Conservation (phyloP, 139 green algal species). For the Coelastrella sp. region DNA sequence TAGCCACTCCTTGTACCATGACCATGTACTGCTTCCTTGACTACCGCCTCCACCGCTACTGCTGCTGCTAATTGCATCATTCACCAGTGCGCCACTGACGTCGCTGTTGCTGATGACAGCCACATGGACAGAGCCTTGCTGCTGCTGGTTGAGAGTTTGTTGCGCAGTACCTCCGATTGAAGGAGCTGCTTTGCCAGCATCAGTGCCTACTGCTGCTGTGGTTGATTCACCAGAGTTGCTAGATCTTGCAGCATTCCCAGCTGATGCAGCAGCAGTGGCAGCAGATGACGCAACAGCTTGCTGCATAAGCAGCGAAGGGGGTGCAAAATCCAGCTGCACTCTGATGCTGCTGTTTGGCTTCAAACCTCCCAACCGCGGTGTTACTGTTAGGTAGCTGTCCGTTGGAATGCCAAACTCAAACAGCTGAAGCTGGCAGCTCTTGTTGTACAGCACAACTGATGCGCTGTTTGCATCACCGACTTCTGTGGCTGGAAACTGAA, state of each 20-base stretch:
- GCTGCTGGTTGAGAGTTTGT: not conserved
- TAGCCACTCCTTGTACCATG: conserved; percentile 6
- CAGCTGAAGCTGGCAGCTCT: conserved; percentile 32
- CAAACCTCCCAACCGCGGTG: not conserved
- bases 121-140: not conserved
- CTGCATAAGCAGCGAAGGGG: conserved; percentile 37
- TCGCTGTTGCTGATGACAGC: not conserved
- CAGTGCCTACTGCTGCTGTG: not conserved
- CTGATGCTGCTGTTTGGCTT: conserved; percentile 18
- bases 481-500: conserved; percentile 67
- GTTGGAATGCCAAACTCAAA: conserved; percentile 73
- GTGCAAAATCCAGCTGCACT: conserved; percentile 61
- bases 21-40: not conserved
- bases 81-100: too few relatives aligned
- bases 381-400: conserved; percentile 51
- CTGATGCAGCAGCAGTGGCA: not conserved
- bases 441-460: conserved; percentile 66
- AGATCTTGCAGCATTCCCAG: not conserved
- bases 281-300: not conserved
- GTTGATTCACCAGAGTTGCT: not conserved
- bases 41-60: not conserved
- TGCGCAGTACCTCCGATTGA: not conserved
- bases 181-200: not conserved
- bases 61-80: conserved; percentile 5
- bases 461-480: conserved; percentile 58